Evolutionary conservation across 106 monocot species (phyloP).

Genomic region (Allium fistulosum): DNA sequence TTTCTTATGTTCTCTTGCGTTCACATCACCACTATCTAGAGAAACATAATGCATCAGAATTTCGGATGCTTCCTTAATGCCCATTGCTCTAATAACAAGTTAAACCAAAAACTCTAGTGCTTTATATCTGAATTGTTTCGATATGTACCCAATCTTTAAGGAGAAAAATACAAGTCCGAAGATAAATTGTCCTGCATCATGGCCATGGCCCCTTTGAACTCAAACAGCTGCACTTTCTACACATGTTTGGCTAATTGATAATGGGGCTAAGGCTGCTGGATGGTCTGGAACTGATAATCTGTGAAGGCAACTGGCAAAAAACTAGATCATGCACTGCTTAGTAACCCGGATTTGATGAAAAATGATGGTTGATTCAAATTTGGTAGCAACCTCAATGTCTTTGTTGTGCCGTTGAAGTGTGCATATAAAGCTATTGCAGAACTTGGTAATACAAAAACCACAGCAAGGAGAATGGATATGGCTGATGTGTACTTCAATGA

Average conservation of each 20-base stretch:
- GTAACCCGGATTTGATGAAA: slow-evolving; percentile 43
- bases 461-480: no score
- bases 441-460: no score
- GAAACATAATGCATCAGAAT: slow-evolving; percentile 25
- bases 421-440: no score
- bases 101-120: slow-evolving; percentile 74
- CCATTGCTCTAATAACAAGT: no score
- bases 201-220: slow-evolving; percentile 95
- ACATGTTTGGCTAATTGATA: slow-evolving; percentile 81
- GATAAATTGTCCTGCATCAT: slow-evolving; percentile 88
- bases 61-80: slow-evolving; percentile 69
- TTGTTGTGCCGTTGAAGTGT: no score
- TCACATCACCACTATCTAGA: slow-evolving; percentile 31
- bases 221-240: slow-evolving; percentile 83
- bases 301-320: slow-evolving; percentile 88
- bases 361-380: slow-evolving; percentile 17
- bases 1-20: no score
- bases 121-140: slow-evolving; percentile 71
- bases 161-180: slow-evolving; percentile 84
- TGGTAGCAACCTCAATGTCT: no score
- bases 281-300: slow-evolving; percentile 94
- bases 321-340: slow-evolving; percentile 88
- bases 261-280: slow-evolving; percentile 84
- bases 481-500: no score
- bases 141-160: no score